Evolutionary conservation across 352 stramenopile genomes (phyloP).

Genomic region (Phytophthora melonis): DNA sequence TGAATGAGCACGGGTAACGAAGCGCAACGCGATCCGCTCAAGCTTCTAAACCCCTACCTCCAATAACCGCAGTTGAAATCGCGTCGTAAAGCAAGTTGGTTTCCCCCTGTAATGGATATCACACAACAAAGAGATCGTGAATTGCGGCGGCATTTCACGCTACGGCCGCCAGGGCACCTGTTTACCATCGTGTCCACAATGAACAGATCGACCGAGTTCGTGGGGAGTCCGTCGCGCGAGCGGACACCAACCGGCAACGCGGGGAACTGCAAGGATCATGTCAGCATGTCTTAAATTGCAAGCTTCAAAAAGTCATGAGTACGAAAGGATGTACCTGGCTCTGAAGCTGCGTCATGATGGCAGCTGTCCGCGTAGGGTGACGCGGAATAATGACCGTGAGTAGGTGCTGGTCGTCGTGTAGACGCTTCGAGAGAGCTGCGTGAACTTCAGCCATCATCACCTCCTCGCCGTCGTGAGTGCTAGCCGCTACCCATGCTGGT

Average conservation of each 20-base stretch:
- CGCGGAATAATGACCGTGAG: constrained; percentile 70
- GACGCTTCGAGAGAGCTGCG: constrained; percentile 20
- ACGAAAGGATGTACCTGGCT: constrained; percentile 33
- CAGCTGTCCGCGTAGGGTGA: constrained; percentile 53
- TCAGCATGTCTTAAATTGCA: background rate
- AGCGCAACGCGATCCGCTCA: background rate
- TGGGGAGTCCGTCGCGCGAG: constrained; percentile 46
- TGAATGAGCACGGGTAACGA: background rate
- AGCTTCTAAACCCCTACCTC: constrained; percentile 41
- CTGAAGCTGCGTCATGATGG: constrained; percentile 50
- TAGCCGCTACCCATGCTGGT: constrained; percentile 62
- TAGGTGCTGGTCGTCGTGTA: constrained; percentile 20
- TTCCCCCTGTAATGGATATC: constrained; percentile 56
- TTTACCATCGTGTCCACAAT: constrained; percentile 75
- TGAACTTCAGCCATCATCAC: constrained; percentile 55
- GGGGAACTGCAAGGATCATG: constrained; percentile 44
- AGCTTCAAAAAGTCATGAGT: background rate
- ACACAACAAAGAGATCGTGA: background rate
- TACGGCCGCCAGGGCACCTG: background rate
- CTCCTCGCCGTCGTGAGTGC: constrained; percentile 79
- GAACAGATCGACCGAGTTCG: constrained; percentile 49
- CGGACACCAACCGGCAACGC: constrained; percentile 45
- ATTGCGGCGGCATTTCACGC: background rate
- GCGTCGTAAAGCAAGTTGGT: constrained; percentile 61
- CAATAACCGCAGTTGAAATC: constrained; percentile 67